phyloP scores from a whole-genome alignment of 371 early-diverging fungal species.

The Blakeslea trispora region DNA sequence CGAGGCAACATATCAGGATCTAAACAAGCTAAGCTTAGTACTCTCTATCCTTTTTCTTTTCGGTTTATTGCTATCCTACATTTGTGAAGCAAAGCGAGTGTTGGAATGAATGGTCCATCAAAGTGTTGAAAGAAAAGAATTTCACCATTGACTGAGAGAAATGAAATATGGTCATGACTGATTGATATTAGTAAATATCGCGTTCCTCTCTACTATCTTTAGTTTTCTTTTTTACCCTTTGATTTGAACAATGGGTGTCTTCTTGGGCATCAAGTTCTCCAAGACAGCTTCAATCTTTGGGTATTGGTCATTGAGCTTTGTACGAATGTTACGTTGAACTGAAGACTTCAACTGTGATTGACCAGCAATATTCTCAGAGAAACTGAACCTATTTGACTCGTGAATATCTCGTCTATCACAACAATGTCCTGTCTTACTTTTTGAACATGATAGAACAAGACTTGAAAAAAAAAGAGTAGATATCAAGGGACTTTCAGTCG shows the following conservation, averaged over 20 bases:
- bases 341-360: conserved; percentile 92
- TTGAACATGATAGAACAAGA: conserved; percentile 17
- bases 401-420: background rate
- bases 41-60: too few relatives aligned
- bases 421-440: conserved; percentile 14
- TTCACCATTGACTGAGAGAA: conserved; percentile 80
- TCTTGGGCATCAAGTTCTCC: conserved; percentile 95
- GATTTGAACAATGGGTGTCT: conserved; percentile 78
- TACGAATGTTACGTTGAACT: conserved; percentile 85
- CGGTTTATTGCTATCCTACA: conserved; percentile 54
- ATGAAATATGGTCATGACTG: conserved; percentile 86
- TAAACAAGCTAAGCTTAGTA: conserved; percentile 20
- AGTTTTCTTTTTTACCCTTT: conserved; percentile 84
- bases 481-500: too few relatives aligned
- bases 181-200: background rate
- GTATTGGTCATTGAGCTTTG: conserved; percentile 85
- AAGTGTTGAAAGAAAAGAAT: conserved; percentile 93
- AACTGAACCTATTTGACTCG: conserved; percentile 59
- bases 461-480: background rate
- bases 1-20: conserved; percentile 91
- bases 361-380: conserved; percentile 78
- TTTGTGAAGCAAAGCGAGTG: conserved; percentile 86
- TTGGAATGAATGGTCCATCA: conserved; percentile 90
- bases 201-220: background rate
- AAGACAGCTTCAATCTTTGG: conserved; percentile 82